Conservation (phyloP, 108 stramenopile genomes). For the Nitzschia sp. region DNA sequence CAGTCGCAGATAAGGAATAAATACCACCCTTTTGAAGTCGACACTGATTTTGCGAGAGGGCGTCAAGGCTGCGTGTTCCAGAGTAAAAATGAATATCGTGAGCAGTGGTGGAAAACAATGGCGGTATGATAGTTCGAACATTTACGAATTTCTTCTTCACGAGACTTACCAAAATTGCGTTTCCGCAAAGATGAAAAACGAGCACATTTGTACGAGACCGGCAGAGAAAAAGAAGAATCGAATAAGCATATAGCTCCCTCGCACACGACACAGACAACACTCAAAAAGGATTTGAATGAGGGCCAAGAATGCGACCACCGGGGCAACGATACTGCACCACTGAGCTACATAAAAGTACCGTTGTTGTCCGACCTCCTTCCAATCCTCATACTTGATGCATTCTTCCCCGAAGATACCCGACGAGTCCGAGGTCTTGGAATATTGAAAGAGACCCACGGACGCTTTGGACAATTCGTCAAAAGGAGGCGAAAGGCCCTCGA, state of each 20-base stretch:
- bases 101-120: background rate
- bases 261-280: conserved; percentile 8
- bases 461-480: conserved; percentile 25
- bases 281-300: conserved; percentile 19
- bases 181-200: conserved; percentile 15
- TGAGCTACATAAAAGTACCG: conserved; percentile 20
- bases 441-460: conserved; percentile 24
- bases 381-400: conserved; percentile 5
- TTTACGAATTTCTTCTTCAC: background rate
- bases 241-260: conserved; percentile 9
- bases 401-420: conserved; percentile 9
- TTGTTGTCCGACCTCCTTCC: background rate
- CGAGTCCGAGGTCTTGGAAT: background rate
- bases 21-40: background rate
- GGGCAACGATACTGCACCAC: conserved; percentile 18
- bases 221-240: conserved; percentile 9
- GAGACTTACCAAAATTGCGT: conserved; percentile 18
- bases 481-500: conserved; percentile 3
- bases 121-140: background rate
- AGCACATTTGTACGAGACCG: conserved; percentile 3
- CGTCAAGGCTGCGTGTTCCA: background rate
- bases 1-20: conserved; percentile 1
- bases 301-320: conserved; percentile 13
- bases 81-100: background rate
- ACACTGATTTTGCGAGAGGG: conserved; percentile 4